Percentiles rank a stretch among this genome's conserved stretches.
Conservation (phyloP, 177 flowering plant genomes). For the Telopea speciosissima region DNA sequence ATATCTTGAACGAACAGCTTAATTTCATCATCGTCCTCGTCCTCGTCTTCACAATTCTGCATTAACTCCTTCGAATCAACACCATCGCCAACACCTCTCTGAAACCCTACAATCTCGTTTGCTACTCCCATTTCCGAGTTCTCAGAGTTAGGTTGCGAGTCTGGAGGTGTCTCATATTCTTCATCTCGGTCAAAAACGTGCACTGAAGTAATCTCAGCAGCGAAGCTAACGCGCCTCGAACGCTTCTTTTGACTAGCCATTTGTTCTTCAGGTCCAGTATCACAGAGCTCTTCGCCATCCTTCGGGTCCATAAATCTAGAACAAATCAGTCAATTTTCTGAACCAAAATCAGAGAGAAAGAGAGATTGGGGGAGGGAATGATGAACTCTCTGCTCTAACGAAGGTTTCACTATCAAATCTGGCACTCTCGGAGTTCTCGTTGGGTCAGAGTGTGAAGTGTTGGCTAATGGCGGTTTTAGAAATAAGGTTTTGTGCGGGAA, state of each 20-base stretch:
- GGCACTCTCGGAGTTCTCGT: too few relatives aligned
- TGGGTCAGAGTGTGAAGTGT: too few relatives aligned
- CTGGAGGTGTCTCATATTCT: conserved; percentile 51
- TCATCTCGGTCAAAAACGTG: conserved; percentile 84
- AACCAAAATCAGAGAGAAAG: too few relatives aligned
- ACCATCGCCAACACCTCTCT: conserved; percentile 12
- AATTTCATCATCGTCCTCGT: conserved; percentile 24
- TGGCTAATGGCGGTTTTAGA: too few relatives aligned
- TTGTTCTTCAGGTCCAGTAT: conserved; percentile 52
- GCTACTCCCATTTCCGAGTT: conserved; percentile 8
- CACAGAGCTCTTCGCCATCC: conserved; percentile 28
- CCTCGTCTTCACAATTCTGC: conserved; percentile 14
- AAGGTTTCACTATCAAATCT: too few relatives aligned
- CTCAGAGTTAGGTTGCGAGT: conserved; percentile 21
- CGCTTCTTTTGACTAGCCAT: conserved; percentile 55
- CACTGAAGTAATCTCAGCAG: conserved; percentile 78
- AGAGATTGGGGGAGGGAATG: too few relatives aligned
- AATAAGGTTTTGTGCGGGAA: too few relatives aligned
- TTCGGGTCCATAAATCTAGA: conserved; percentile 18
- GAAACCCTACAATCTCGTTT: conserved; percentile 4
- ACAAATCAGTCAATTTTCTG: background rate
- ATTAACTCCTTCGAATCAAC: conserved; percentile 33
- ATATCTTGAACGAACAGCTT: conserved; percentile 42
- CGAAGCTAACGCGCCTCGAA: conserved; percentile 85
- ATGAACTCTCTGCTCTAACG: too few relatives aligned